phyloP scores from a whole-genome alignment of 129 eudicot species.

The Chrysanthemum lavandulifolium region DNA sequence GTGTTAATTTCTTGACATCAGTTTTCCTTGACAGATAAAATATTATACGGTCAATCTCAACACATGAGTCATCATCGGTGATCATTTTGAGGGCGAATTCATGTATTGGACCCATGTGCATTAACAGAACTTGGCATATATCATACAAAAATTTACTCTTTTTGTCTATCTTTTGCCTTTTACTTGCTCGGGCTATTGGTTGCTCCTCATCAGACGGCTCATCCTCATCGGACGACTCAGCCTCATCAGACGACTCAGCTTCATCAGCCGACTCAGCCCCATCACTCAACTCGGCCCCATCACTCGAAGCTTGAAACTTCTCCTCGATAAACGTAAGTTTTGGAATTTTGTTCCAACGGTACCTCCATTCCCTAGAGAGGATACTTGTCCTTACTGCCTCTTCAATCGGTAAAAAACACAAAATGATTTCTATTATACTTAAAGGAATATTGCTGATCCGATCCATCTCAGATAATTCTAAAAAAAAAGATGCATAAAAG shows the following conservation, averaged over 20 bases:
- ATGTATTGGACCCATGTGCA: no score
- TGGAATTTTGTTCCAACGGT: not conserved
- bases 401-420: not conserved
- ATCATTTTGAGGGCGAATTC: no score
- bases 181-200: no score
- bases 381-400: not conserved
- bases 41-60: not conserved
- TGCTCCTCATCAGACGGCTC: no score
- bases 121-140: no score
- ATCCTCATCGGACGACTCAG: no score
- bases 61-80: not conserved
- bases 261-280: not conserved
- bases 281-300: no score
- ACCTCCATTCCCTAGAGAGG: slow-evolving; percentile 7
- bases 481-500: no score
- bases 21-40: not conserved
- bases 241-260: not conserved
- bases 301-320: no score
- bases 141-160: no score
- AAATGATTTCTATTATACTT: not conserved
- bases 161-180: no score
- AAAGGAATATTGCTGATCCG: not conserved
- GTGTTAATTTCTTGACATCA: slow-evolving; percentile 9
- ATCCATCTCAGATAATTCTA: not conserved
- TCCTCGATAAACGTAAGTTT: not conserved